Base-by-base conservation (phyloP, 2,329 filamentous ascomycete genomes). In the Apiospora aurea region DNA sequence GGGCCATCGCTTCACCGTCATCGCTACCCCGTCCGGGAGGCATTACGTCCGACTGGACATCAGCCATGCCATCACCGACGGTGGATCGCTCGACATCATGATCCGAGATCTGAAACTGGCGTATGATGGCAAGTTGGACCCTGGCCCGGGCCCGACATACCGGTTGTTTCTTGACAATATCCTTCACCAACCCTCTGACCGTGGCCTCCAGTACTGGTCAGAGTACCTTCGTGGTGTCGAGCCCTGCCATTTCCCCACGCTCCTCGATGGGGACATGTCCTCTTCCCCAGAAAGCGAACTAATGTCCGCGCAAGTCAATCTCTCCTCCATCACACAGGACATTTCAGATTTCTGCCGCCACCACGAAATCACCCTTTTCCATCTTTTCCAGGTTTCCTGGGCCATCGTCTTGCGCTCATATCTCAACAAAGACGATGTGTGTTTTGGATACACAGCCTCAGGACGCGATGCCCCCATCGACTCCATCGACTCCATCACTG, bases 391-490 rank as follows among this genome's bases (percentile, higher is more conserved):
- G 38, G 41, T 66, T 38, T 69, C 61, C 24, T 72, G 71, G 71
- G 68, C 71, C 16, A 10, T 72, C 18, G 68, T 70, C 13, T 16
- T 72, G 38, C 71, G 71, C 8, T 29, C 68, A 7, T 72, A 72
- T 5, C 16, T 72, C 57, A 70, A 70, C 46, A 41, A 57, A 10
- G 47, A 67, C n/a, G 71, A 72, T 24, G 34, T 72, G 8, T 72
- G 71, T 29, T 72, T 72, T 24, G 71, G 71, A 41, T 87, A 88
- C 72, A 82, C 89, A 0, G 78, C 87, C 3, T 87, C 86, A 0
- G 88, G 88, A 1, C 82, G 88, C 16, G 87, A 90, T 73, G 81
- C 85, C 5, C 83, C 86, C 0, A 80, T 90, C 0, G 78, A 81
- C 2, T 82, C 83, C 0, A 85, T 89, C 14, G 81, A 85, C 2